Evolutionary conservation across 2,329 filamentous ascomycete species (phyloP).

Genomic region (Mollisiaceae sp.): DNA sequence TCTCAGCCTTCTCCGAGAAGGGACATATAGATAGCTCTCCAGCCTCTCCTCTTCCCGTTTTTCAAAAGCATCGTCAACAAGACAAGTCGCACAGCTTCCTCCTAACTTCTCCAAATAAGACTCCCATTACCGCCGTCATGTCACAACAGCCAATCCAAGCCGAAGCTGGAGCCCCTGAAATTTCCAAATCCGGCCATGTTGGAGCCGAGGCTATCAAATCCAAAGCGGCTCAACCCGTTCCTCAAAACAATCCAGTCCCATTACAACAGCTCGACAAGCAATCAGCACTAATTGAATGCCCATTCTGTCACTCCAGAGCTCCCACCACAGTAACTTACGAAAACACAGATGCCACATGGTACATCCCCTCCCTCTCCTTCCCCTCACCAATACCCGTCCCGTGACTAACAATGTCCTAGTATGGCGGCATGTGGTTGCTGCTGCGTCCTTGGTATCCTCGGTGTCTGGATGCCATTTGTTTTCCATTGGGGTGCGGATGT

Average conservation of each 20-base stretch:
- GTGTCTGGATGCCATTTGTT: conserved; percentile 6
- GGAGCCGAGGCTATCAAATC: neutral
- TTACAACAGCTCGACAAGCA: neutral
- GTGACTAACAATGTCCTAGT: neutral
- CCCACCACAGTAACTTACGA: conserved; percentile 3
- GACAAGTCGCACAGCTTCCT: neutral
- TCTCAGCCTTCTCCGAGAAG: neutral
- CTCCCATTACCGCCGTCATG: conserved; percentile 1
- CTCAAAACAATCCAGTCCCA: conserved; percentile 4
- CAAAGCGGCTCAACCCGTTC: neutral
- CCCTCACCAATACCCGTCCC: neutral
- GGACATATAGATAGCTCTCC: neutral
- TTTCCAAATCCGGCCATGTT: neutral
- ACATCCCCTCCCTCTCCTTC: neutral
- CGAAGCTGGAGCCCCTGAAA: neutral
- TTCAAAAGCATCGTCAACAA: neutral
- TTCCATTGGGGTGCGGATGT: conserved; percentile 5
- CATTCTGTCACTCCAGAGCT: conserved; percentile 1
- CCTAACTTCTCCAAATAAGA: neutral
- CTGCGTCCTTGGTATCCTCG: conserved; percentile 1
- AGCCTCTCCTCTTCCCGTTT: neutral
- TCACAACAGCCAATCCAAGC: neutral
- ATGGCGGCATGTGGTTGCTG: neutral
- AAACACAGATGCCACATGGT: conserved; percentile 1
- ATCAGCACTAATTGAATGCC: conserved; percentile 1